phyloP scores from a whole-genome alignment of 108 stramenopile genomes.

The Nannochloropsis gaditana region DNA sequence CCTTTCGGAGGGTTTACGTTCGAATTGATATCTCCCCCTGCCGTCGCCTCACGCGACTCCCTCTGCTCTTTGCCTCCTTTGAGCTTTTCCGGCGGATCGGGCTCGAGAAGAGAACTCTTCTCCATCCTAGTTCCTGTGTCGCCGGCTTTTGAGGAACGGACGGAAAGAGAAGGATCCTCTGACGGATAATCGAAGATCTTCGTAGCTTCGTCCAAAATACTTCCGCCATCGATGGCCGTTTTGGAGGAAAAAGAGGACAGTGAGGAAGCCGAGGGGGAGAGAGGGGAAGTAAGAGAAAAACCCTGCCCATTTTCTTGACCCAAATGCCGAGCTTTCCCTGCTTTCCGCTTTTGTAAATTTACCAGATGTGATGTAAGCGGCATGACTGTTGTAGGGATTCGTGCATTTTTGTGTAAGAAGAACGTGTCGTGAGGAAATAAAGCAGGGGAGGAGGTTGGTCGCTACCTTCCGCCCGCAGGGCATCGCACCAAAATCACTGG shows the following conservation, averaged over 20 bases:
- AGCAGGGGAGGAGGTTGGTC: too few relatives aligned
- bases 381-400: too few relatives aligned
- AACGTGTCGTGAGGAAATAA: too few relatives aligned
- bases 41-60: not conserved
- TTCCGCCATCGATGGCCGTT: not conserved
- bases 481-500: too few relatives aligned
- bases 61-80: not conserved
- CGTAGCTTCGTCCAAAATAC: not conserved
- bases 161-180: not conserved
- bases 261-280: not conserved
- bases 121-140: not conserved
- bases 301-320: too few relatives aligned
- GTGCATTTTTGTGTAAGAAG: too few relatives aligned
- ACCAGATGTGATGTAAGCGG: too few relatives aligned
- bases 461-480: too few relatives aligned
- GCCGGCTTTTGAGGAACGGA: not conserved
- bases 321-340: too few relatives aligned
- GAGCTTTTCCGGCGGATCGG: not conserved
- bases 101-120: not conserved
- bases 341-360: too few relatives aligned
- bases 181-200: not conserved
- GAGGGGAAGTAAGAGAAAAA: not conserved
- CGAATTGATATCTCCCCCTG: not conserved
- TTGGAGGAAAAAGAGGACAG: not conserved
- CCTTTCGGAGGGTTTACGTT: not conserved